Percentiles rank a stretch among this genome's conserved stretches.
Conservation (phyloP, 2,329 filamentous ascomycete species). For the Uncinocarpus reesii region DNA sequence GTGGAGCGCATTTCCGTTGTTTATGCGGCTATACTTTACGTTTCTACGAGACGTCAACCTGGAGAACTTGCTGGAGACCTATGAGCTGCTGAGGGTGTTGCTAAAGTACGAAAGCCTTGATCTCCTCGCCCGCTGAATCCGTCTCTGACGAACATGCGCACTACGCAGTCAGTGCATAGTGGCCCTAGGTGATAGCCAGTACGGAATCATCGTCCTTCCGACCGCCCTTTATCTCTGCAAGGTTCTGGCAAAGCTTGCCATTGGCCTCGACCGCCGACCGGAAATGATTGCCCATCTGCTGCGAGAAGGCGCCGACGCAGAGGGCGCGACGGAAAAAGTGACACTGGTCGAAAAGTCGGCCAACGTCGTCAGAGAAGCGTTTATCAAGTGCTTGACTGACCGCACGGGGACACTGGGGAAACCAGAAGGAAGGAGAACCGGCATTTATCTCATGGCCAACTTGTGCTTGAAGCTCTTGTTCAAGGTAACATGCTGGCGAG, state of each 20-base stretch:
- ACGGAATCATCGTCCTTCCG: conserved; percentile 71
- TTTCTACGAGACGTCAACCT: conserved; percentile 75
- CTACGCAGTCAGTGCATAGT: conserved; percentile 62
- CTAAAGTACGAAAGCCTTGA: conserved; percentile 53
- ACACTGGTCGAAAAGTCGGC: conserved; percentile 80
- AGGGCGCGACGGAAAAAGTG: conserved; percentile 57
- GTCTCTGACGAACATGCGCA: conserved; percentile 1
- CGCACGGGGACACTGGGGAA: conserved; percentile 54
- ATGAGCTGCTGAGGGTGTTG: conserved; percentile 61
- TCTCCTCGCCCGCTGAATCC: neutral
- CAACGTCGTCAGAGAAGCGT: conserved; percentile 80
- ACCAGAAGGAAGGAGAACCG: conserved; percentile 74
- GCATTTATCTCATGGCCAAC: conserved; percentile 87
- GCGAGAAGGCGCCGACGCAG: conserved; percentile 40
- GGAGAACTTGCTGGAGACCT: conserved; percentile 62
- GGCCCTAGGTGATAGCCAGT: conserved; percentile 66
- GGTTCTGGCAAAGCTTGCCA: conserved; percentile 69
- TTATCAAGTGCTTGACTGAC: conserved; percentile 80
- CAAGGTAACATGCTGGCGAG: conserved; percentile 48
- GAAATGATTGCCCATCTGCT: conserved; percentile 61
- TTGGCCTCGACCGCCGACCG: conserved; percentile 70
- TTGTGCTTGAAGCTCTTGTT: conserved; percentile 81
- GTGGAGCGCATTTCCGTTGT: conserved; percentile 68
- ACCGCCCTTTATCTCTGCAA: conserved; percentile 74
- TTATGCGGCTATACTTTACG: conserved; percentile 69